Evolutionary conservation across 345 rosid genomes (phyloP).

Genomic region (Cardamine occulta): DNA sequence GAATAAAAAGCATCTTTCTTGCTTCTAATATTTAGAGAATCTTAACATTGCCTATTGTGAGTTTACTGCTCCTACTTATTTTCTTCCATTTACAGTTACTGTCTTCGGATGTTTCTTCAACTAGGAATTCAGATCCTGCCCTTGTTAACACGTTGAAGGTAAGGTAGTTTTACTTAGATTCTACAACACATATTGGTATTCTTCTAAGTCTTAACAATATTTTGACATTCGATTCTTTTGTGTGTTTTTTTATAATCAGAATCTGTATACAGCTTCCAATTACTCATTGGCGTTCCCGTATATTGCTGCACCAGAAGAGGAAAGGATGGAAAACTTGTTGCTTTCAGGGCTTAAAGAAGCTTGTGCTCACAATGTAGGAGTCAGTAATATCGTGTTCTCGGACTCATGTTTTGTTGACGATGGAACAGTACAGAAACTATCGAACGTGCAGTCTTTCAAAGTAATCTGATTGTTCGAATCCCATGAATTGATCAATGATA

Average conservation of each 20-base stretch:
- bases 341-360: constrained; percentile 69
- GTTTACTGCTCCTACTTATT: not conserved
- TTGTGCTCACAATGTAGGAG: constrained; percentile 56
- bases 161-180: constrained; percentile 6
- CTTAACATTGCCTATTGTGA: constrained; percentile 29
- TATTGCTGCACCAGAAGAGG: constrained; percentile 66
- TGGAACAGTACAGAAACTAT: constrained; percentile 63
- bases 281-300: constrained; percentile 94
- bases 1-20: not conserved
- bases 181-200: not conserved
- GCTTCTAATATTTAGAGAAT: not conserved
- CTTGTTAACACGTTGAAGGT: constrained; percentile 77
- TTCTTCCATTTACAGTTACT: constrained; percentile 52
- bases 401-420: constrained; percentile 71
- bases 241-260: constrained; percentile 47
- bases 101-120: constrained; percentile 69
- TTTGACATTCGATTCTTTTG: constrained; percentile 24
- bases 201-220: not conserved
- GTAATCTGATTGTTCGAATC: constrained; percentile 47
- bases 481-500: not conserved
- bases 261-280: constrained; percentile 61
- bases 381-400: constrained; percentile 62
- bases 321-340: constrained; percentile 72
- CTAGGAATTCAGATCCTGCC: constrained; percentile 51
- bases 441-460: constrained; percentile 58